Conservation (phyloP, 768 basidiomycete genomes). For the Phaeotremella skinneri region DNA sequence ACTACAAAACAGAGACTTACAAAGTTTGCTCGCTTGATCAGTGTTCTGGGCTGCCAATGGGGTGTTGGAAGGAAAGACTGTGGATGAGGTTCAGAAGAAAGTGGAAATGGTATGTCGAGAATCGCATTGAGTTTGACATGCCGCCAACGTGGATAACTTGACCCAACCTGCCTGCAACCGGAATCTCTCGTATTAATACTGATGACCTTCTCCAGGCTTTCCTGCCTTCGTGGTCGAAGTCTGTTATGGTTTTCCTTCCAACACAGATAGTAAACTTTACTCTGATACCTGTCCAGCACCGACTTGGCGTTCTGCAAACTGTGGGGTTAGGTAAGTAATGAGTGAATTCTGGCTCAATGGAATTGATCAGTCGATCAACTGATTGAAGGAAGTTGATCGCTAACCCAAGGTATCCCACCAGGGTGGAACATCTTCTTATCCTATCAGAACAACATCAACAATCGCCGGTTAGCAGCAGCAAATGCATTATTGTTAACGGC, state of each 20-base stretch:
- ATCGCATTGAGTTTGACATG: constrained; percentile 10
- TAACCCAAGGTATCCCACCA: not conserved
- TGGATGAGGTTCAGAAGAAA: constrained; percentile 39
- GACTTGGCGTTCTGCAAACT: constrained; percentile 41
- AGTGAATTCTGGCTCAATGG: not conserved
- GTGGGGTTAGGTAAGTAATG: constrained; percentile 37
- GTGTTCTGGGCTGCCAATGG: constrained; percentile 43
- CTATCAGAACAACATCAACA: constrained; percentile 44
- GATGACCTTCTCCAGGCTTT: constrained; percentile 15
- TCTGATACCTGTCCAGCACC: constrained; percentile 42
- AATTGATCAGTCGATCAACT: not conserved
- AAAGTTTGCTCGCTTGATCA: constrained; percentile 4
- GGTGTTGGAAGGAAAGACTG: constrained; percentile 39
- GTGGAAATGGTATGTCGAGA: constrained; percentile 34
- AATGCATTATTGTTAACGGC: constrained; percentile 13
- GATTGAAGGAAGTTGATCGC: not conserved
- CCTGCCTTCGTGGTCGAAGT: constrained; percentile 41
- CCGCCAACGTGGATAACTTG: constrained; percentile 9
- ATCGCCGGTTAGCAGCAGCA: constrained; percentile 26
- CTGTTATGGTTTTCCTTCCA: constrained; percentile 42
- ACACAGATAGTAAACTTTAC: constrained; percentile 48
- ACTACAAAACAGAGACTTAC: constrained; percentile 7
- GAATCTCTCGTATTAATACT: not conserved
- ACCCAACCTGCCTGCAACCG: no score
- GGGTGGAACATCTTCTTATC: constrained; percentile 50